Conservation (phyloP, 2,329 filamentous ascomycete genomes). For the Colletotrichum orbiculare region DNA sequence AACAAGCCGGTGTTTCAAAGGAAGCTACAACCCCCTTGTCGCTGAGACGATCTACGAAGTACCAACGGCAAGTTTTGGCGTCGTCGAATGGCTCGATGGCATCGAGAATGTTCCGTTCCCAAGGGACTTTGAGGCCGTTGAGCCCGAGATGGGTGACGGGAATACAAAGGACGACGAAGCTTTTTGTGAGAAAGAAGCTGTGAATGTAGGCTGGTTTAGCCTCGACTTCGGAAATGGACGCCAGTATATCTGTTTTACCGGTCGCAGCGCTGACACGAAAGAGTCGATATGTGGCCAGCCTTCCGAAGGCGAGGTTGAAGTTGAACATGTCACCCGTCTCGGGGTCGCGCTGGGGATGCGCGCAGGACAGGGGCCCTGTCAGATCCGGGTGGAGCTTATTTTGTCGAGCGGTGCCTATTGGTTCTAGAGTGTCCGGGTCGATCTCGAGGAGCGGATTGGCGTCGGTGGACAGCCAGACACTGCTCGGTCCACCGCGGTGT, state of each 20-base stretch:
- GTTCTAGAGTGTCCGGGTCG: slow-evolving; percentile 78
- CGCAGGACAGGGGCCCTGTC: slow-evolving; percentile 73
- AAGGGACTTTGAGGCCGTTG: slow-evolving; percentile 70
- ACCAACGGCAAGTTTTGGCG: slow-evolving; percentile 71
- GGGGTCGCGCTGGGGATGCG: slow-evolving; percentile 79
- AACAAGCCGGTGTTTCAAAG: slow-evolving; percentile 75
- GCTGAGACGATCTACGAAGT: slow-evolving; percentile 75
- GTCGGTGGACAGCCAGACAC: slow-evolving; percentile 69
- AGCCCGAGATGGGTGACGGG: slow-evolving; percentile 72
- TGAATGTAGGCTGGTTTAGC: slow-evolving; percentile 77
- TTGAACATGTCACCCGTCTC: slow-evolving; percentile 82
- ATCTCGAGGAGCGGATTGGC: slow-evolving; percentile 67
- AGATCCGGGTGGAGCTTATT: slow-evolving; percentile 73
- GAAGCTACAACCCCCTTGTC: slow-evolving; percentile 74
- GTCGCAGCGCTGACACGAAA: slow-evolving; percentile 73
- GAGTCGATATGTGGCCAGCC: slow-evolving; percentile 70
- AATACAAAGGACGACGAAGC: slow-evolving; percentile 79
- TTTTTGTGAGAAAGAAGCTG: slow-evolving; percentile 79
- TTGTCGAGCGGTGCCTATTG: slow-evolving; percentile 72
- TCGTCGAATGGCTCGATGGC: slow-evolving; percentile 73
- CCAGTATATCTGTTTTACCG: slow-evolving; percentile 76
- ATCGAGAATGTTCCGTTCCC: slow-evolving; percentile 75
- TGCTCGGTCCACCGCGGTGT: slow-evolving; percentile 45
- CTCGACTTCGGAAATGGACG: slow-evolving; percentile 65
- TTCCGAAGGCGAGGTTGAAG: slow-evolving; percentile 78